Conservation (phyloP, 225 moss, liverwort and hornwort species). For the Neckera pumila region DNA sequence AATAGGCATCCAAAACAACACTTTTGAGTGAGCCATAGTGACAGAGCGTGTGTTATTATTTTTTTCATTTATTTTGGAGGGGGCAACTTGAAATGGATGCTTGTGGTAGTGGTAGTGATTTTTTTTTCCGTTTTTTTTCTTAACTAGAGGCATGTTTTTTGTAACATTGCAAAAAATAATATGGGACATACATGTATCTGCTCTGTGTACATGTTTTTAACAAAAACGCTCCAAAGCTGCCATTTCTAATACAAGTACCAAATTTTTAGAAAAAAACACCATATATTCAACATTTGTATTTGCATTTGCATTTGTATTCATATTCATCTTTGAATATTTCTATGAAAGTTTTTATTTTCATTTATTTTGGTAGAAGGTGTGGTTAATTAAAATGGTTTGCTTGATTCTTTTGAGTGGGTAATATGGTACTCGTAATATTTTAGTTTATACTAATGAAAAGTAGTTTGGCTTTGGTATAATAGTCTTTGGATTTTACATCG, state of each 20-base stretch:
- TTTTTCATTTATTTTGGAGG: not conserved
- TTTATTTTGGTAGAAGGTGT: not conserved
- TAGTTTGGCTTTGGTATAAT: not conserved
- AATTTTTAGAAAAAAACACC: too few species aligned
- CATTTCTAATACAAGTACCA: too few species aligned
- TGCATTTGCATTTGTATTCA: rapidly evolving
- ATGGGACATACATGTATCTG: not conserved
- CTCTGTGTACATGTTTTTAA: too few species aligned
- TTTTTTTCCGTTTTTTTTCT: too few species aligned
- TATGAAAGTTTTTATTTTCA: not conserved
- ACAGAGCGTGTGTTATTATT: not conserved
- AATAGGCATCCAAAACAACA: not conserved
- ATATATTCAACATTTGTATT: not conserved
- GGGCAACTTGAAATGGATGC: not conserved
- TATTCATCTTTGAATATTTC: not conserved
- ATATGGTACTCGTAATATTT: not conserved
- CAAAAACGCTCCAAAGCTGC: too few species aligned
- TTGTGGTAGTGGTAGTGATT: not conserved
- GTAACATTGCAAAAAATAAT: not conserved
- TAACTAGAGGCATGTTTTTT: not conserved
- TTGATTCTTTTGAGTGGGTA: not conserved
- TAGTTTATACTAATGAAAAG: not conserved
- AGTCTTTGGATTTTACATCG: not conserved
- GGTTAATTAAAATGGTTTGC: not conserved
- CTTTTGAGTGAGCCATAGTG: too few species aligned